Base-by-base conservation (phyloP, 2,329 filamentous ascomycete species). In the Aspergillus ruber region DNA sequence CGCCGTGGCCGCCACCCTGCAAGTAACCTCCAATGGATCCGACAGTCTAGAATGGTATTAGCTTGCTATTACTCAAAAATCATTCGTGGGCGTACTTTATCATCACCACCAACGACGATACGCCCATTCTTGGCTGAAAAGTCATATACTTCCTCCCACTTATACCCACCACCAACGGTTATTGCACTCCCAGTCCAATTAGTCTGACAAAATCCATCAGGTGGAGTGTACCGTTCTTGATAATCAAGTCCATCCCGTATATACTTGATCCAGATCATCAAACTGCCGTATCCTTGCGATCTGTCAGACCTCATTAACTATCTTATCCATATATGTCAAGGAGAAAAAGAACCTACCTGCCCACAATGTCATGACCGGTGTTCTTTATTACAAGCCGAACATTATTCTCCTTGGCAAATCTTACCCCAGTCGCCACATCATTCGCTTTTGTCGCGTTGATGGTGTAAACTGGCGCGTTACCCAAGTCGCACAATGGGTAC, bases 1-100 rank as follows among this genome's bases (percentile, higher is more conserved):
- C 68, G 1, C 74, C 76, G 60, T 83, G 79, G 0, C 83, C 82
- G 20, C 81, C 82, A 6, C 80, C 81, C 60, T 81, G 78, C 6
- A 71, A 75, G 55, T 78, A 85, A 2, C 81, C 82, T 27, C 82
- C 82, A 1, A 77, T 75, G 3, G 81, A 56, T 5, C 80, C 81
- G 10, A 84, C 80, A 0, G 76, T 78, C 4, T 38, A 4, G 5
- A 15, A 15, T 35, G 10, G n/a, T 15, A 13, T 35, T 13, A 35
- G 6, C 10, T 6, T 35, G 32, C n/a, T 35, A 12, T 7, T 1
- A 35, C 10, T 15, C 8, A 18, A 17, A 38, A 38, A 4, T 9
- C 12, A 6, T 18, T 17, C 3, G 15, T 18, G 35, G 15, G 6
- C 35, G 17, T 35, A 38, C 15, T 6, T 13, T 13, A 15, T 35